Base-by-base conservation (phyloP, 805 yeast species). In the Myxozyma nipponensis region DNA sequence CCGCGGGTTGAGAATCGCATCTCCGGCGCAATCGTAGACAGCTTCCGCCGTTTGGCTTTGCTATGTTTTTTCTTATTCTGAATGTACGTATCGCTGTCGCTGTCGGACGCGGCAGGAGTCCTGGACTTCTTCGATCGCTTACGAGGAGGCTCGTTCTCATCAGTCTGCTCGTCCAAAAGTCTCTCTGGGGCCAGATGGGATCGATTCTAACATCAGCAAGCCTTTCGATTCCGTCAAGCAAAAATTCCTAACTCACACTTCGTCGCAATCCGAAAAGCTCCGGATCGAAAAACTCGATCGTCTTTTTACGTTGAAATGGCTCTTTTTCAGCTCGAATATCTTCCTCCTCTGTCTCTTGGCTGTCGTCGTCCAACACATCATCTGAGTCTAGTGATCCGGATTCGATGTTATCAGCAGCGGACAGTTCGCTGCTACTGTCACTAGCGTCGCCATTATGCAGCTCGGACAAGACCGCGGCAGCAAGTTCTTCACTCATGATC, bases 1-100 rank as follows among this genome's bases (percentile, higher is more conserved):
- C 82, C 84, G 65, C 98, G 77, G 2, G 90, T 77, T 17, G 95
- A 84, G 59, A 88, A 87, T 52, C 97, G 75, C 62, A 65, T 57
- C 25, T 64, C 67, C 4, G 64, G 50, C 30, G 63, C 56, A 10
- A 26, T 18, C 2, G 21, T 6, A 30, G 25, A 22, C 35, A 39
- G 63, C 66, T 35, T 60, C 63, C 21, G 56, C 23, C 56, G 41
- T 44, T 47, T 54, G 43, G 51, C 46, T 39, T 50, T 34, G 46
- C 26, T 4, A 60, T 63, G 25, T 52, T 21, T 30, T n/a, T 35
- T 35, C 15, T 35, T 35, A 17, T 10, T 13, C 15, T 17, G 38
- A 7, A 10, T 17, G 21, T 35, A 35, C 15, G 38, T 18, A 18
- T 35, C 38, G 21, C 38, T 35, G 15, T 35, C 38, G 21, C 19